These are phyloP conservation scores for Heterobasidion parviporum DNA, from an alignment of 1,284 basidiomycete species.

Conservation along the genomic window DNA sequence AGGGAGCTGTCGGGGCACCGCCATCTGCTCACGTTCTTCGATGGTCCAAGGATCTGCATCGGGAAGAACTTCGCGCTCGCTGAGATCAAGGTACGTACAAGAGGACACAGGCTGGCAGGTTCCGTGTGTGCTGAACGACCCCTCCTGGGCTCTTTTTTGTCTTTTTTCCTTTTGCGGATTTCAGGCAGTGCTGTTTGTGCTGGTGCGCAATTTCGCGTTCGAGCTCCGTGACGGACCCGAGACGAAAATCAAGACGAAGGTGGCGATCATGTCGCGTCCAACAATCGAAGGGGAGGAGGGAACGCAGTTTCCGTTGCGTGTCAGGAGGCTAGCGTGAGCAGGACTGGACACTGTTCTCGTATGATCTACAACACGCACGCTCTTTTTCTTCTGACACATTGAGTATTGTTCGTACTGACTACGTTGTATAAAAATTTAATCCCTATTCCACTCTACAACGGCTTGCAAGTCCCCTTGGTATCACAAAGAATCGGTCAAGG, in stretches of 20 bases:
- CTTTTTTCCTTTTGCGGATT: background rate
- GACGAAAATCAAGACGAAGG: background rate
- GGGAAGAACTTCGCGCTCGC: constrained; percentile 29
- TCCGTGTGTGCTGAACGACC: background rate
- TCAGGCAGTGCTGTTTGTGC: background rate
- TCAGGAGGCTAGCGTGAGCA: background rate
- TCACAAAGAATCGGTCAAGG: no score
- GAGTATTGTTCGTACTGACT: no score
- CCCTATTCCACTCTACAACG: no score
- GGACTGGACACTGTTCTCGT: no score
- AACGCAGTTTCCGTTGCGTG: background rate
- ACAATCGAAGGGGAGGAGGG: background rate
- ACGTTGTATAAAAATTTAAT: no score
- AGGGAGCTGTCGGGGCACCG: constrained; percentile 31
- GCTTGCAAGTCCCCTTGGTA: no score
- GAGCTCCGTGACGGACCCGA: background rate
- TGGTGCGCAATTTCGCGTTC: background rate
- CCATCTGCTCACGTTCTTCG: constrained; percentile 31
- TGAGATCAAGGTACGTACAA: background rate
- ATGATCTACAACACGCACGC: no score
- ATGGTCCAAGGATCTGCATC: constrained; percentile 32
- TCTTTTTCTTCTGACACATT: no score
- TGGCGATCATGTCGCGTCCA: background rate
- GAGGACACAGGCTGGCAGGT: no score
- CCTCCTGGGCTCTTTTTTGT: background rate